A percentile compares a stretch with the other conserved stretches of the same genome.
Evolutionary conservation across 2,329 filamentous ascomycete genomes (phyloP).

Genomic region (Torrubiellomyces zombiae): DNA sequence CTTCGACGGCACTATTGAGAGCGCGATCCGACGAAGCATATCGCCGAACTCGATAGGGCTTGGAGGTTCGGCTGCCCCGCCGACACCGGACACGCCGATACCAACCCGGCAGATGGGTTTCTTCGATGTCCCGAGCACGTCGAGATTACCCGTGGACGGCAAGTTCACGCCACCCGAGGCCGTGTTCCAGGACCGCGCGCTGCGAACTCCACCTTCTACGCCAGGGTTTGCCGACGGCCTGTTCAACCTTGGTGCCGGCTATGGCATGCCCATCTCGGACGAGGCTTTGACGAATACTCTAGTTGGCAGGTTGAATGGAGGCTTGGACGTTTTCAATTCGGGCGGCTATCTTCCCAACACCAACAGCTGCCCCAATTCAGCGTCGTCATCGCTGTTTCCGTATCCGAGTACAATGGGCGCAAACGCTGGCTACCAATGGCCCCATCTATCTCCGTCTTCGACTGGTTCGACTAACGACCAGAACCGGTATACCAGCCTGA

Average conservation of each 20-base stretch:
- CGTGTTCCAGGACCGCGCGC: constrained; percentile 22
- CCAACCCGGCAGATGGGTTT: constrained; percentile 19
- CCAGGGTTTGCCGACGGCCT: constrained; percentile 28
- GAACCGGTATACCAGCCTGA: too few relatives aligned
- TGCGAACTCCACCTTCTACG: constrained; percentile 37
- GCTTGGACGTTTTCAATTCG: constrained; percentile 28
- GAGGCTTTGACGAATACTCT: constrained; percentile 32
- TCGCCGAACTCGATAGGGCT: constrained; percentile 23
- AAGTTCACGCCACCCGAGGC: constrained; percentile 14
- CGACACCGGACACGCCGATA: constrained; percentile 32
- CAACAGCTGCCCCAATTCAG: constrained; percentile 23
- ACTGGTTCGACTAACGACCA: constrained; percentile 17
- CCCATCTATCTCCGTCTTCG: constrained; percentile 22
- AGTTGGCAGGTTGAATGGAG: constrained; percentile 25
- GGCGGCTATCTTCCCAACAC: constrained; percentile 24
- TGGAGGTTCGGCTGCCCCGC: constrained; percentile 26
- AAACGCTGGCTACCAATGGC: constrained; percentile 35
- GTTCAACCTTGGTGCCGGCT: constrained; percentile 22
- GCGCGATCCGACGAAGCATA: constrained; percentile 23
- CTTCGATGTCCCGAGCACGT: constrained; percentile 23
- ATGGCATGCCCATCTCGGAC: constrained; percentile 24
- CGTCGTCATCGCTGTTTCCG: constrained; percentile 29
- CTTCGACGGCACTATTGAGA: constrained; percentile 28
- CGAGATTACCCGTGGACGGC: constrained; percentile 13
- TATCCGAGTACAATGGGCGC: too few relatives aligned